Evolutionary conservation across 2,329 filamentous ascomycete genomes (phyloP).

Genomic region (Colletotrichum salicis): DNA sequence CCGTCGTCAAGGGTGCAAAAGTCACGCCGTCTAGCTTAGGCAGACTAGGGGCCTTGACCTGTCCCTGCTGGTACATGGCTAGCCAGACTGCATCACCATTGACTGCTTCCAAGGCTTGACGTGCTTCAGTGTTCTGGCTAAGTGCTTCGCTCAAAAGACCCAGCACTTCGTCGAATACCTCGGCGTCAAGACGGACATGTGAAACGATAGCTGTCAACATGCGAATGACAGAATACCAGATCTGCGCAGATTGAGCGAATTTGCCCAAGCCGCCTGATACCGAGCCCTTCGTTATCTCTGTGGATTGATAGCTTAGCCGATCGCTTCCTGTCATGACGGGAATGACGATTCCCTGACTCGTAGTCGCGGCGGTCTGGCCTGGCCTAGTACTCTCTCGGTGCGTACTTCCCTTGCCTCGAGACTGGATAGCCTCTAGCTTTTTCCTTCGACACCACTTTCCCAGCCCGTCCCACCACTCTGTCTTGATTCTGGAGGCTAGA

Average conservation of each 20-base stretch:
- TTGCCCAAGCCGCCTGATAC: conserved; percentile 57
- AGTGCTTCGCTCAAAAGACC: conserved; percentile 68
- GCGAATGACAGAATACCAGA: conserved; percentile 71
- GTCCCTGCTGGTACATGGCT: conserved; percentile 60
- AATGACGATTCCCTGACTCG: conserved; percentile 39
- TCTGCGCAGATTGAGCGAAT: conserved; percentile 70
- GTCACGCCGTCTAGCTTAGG: conserved; percentile 56
- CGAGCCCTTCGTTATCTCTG: background rate
- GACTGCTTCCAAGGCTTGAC: conserved; percentile 67
- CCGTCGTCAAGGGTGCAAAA: conserved; percentile 44
- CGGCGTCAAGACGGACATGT: conserved; percentile 73
- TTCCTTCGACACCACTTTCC: conserved; percentile 58
- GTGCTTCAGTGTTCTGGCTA: conserved; percentile 58
- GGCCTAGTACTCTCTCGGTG: background rate
- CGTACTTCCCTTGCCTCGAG: conserved; percentile 1
- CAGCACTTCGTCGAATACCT: conserved; percentile 77
- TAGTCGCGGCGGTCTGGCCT: background rate
- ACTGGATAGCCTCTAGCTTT: conserved; percentile 50
- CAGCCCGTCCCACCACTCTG: conserved; percentile 73
- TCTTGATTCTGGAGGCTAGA: conserved; percentile 78
- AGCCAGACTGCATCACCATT: conserved; percentile 86
- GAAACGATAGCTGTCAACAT: conserved; percentile 71
- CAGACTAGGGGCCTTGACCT: conserved; percentile 47
- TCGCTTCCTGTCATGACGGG: conserved; percentile 41
- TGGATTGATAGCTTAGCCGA: conserved; percentile 37